Evolutionary conservation across 768 basidiomycete genomes (phyloP), one percentile per base, ranked within the genome.

Genomic region (Pleurotus djamor): DNA sequence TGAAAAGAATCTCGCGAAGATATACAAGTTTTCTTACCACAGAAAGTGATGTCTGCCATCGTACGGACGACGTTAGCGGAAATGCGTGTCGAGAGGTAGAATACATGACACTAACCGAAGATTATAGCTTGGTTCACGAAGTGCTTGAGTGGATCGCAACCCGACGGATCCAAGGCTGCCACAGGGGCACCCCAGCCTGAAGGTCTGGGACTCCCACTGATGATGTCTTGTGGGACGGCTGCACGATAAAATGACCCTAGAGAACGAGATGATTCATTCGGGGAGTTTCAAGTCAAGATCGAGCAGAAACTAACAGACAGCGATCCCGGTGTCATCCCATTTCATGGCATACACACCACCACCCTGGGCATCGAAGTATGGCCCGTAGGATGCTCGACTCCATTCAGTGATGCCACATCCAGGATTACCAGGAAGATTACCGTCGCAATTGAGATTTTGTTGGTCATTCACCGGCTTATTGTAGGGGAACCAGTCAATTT

Each of bases 341-440:
- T 89, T 88, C 90, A 93, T 92, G 1, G 86, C 92, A 68, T 92
- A 94, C 2, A 93, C 86, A 3, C 94, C 94, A 4, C 94, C 94
- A 8, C 88, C 84, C 66, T 84, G 85, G 0, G 80, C 79, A 61
- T 94, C 93, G 68, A 94, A 94, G 55, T 81, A 83, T 38, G 88
- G 86, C 0, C 94, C 94, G 71, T 91, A 95, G 0, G 93, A 95
- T 2, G 89, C 87, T 17, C 80, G 79, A 65, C 91, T 94, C 84
- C 85, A 86, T 67, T 94, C 92, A 0, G 80, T 83, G 62, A 94
- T 76, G 38, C 87, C 87, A 64, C 94, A 94, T 5, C 94, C 93
- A 47, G 86, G 79, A 67, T 91, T 91, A 33, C 71, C 68, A 61
- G 83, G 77, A 33, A 79, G 67, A 35, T 71, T 68, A n/a, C 78